phyloP scores from a whole-genome alignment of 1,284 basidiomycete genomes.

The Cryptococcus jaspeensis region DNA sequence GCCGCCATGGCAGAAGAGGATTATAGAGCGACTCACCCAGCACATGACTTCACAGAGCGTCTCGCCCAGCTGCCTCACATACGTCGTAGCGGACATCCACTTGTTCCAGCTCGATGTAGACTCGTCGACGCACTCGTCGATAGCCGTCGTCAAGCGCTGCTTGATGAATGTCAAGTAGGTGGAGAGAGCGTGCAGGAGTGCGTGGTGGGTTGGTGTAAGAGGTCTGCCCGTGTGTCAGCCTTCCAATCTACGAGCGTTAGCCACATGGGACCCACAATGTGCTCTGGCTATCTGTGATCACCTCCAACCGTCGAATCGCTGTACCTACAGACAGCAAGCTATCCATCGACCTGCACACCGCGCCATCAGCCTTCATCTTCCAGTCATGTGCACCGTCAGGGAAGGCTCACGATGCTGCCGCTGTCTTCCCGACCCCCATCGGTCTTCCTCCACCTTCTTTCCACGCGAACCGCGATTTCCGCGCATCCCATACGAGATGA shows the following conservation, averaged over 20 bases:
- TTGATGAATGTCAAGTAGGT: conserved; percentile 40
- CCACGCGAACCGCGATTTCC: conserved; percentile 27
- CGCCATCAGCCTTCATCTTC: neutral
- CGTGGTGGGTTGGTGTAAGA: conserved; percentile 46
- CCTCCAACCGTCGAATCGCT: conserved; percentile 36
- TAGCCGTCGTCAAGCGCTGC: conserved; percentile 23
- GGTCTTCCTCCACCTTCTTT: conserved; percentile 17
- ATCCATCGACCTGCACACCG: conserved; percentile 13
- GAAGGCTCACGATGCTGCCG: conserved; percentile 24
- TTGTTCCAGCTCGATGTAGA: conserved; percentile 23
- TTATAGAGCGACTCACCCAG: conserved; percentile 28
- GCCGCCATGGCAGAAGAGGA: neutral
- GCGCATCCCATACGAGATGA: conserved; percentile 30
- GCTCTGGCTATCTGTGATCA: conserved; percentile 35
- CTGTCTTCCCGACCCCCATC: conserved; percentile 19
- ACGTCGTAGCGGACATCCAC: conserved; percentile 22
- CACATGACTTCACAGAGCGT: conserved; percentile 32
- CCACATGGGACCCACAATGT: conserved; percentile 21
- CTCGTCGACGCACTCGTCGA: conserved; percentile 13
- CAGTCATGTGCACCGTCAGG: neutral
- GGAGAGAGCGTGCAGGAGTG: conserved; percentile 38
- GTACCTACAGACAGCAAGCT: conserved; percentile 34
- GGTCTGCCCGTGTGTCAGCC: conserved; percentile 24
- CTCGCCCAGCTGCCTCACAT: conserved; percentile 24
- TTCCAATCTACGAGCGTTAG: neutral